Conservation (phyloP, 1,139 yeast species). For the Spathaspora sp. region DNA sequence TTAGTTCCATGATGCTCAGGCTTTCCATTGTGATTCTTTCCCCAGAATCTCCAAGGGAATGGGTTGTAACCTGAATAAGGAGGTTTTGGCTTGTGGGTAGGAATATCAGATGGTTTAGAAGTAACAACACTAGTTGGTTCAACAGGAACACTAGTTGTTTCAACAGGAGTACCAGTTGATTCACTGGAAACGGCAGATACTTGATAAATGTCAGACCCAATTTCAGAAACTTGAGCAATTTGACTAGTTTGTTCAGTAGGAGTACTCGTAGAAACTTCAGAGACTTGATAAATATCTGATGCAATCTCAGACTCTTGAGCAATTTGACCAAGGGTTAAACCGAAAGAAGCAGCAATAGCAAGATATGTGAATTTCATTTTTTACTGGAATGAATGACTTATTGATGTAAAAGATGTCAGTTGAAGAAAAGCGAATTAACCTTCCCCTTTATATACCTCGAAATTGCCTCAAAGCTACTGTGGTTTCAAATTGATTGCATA, state of each 20-base stretch:
- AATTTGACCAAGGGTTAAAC: conserved; percentile 2
- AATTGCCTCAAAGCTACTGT: background rate
- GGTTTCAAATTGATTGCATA: background rate
- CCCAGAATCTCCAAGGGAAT: background rate
- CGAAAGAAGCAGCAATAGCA: conserved; percentile 1
- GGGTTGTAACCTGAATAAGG: background rate
- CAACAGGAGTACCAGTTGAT: background rate
- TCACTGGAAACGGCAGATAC: background rate
- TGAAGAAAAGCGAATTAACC: background rate
- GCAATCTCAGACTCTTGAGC: background rate
- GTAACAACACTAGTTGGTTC: background rate
- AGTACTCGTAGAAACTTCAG: background rate
- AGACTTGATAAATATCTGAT: background rate
- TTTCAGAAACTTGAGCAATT: too few relatives aligned
- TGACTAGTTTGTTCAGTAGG: background rate
- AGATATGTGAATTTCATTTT: conserved; percentile 1
- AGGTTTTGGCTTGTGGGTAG: too few relatives aligned
- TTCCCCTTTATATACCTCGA: background rate
- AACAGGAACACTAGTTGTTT: background rate
- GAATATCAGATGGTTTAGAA: background rate
- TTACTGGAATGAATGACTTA: background rate
- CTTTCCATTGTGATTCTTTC: background rate
- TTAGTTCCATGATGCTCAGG: background rate
- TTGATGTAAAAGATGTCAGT: too few relatives aligned
- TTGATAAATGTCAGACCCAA: background rate